Conservation (phyloP, 2,329 filamentous ascomycete species). For the Venturia carpophila region DNA sequence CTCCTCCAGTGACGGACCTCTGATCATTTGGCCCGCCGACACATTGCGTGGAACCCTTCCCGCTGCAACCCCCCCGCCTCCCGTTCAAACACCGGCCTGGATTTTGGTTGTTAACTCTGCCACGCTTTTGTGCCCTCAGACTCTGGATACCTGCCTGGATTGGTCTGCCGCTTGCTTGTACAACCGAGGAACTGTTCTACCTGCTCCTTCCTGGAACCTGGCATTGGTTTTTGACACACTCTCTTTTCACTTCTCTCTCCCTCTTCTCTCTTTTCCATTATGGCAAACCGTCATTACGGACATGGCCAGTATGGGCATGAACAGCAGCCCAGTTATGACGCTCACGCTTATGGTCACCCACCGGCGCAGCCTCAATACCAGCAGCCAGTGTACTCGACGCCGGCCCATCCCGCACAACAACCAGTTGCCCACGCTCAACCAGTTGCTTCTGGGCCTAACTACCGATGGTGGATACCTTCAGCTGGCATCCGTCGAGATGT, state of each 20-base stretch:
- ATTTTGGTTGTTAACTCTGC: conserved; percentile 7
- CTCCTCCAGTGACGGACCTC: background rate
- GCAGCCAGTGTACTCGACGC: background rate
- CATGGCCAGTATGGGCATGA: background rate
- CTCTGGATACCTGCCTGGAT: conserved; percentile 1
- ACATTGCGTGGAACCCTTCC: background rate
- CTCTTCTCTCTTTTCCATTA: background rate
- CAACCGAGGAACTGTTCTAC: conserved; percentile 6
- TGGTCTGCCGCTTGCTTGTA: background rate
- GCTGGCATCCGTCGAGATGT: conserved; percentile 45
- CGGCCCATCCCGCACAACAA: background rate
- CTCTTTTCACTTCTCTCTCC: background rate
- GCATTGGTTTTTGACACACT: background rate
- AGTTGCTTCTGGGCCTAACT: conserved; percentile 21
- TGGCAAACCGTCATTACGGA: conserved; percentile 9
- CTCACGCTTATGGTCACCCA: background rate
- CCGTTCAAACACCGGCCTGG: background rate
- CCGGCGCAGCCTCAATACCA: conserved; percentile 2
- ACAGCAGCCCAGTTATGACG: background rate
- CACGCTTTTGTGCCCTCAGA: background rate
- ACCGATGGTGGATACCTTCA: conserved; percentile 44
- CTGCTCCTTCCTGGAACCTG: conserved; percentile 8
- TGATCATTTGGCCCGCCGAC: background rate
- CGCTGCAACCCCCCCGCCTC: background rate
- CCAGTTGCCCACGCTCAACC: background rate